Conservation (phyloP, 176 grass and related monocot genomes). For the Triticum timopheevii region DNA sequence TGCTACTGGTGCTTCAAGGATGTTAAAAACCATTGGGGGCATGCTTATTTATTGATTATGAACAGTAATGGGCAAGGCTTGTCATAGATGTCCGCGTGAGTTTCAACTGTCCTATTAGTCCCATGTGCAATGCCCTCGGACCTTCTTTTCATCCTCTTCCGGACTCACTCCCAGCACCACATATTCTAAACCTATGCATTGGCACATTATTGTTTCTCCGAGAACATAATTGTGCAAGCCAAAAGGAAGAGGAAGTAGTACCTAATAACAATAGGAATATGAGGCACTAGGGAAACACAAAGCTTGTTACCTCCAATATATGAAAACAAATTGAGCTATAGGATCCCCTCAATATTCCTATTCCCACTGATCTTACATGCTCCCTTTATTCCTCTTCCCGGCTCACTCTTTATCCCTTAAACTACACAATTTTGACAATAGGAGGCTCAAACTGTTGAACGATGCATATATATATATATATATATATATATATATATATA, state of each 20-base stretch:
- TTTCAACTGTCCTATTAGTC: not conserved
- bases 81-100: not conserved
- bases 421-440: not conserved
- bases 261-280: not conserved
- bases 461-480: not conserved
- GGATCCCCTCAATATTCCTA: conserved; percentile 29
- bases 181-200: not conserved
- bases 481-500: no score
- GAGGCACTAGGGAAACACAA: not conserved
- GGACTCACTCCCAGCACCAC: not conserved
- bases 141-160: not conserved
- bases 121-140: not conserved
- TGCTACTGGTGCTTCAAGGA: not conserved
- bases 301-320: not conserved
- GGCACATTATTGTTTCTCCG: not conserved
- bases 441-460: not conserved
- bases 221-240: not conserved
- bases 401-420: not conserved
- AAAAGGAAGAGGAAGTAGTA: conserved; percentile 8
- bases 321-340: not conserved
- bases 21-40: not conserved
- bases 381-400: conserved; percentile 9
- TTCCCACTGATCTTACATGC: conserved; percentile 22
- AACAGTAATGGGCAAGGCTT: not conserved
- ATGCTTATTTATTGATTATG: not conserved